Evolutionary conservation across 176 grass and related monocot genomes (phyloP).

Genomic region (Phragmites australis): DNA sequence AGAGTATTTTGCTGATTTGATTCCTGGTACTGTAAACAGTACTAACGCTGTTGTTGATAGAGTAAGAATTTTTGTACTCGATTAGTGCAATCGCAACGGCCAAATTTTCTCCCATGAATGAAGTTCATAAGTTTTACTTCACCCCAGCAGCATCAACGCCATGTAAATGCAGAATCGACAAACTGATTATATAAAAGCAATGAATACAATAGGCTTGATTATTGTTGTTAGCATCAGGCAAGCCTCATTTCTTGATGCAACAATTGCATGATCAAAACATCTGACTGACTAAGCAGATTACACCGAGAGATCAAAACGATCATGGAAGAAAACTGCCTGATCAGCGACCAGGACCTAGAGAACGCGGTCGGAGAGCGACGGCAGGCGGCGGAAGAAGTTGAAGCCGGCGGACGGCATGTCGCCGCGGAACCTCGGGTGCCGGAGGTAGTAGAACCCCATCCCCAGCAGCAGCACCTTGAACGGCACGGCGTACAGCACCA

Average conservation of each 20-base stretch:
- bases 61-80: not conserved
- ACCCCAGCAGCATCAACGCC: not conserved
- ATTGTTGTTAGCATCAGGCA: constrained; percentile 21
- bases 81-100: not conserved
- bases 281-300: constrained; percentile 8
- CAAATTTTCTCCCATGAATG: not conserved
- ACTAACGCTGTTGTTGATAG: not conserved
- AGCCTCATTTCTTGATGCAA: constrained; percentile 42
- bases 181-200: constrained; percentile 27
- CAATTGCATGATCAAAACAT: constrained; percentile 36
- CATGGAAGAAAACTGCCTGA: constrained; percentile 20
- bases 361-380: constrained; percentile 76
- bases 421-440: constrained; percentile 87
- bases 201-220: constrained; percentile 39
- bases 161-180: not conserved
- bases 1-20: not conserved
- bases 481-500: constrained; percentile 75
- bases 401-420: constrained; percentile 88
- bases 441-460: constrained; percentile 82
- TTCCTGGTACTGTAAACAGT: not conserved
- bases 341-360: constrained; percentile 48
- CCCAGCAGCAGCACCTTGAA: constrained; percentile 69
- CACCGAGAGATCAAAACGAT: constrained; percentile 2
- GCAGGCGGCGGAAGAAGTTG: constrained; percentile 95
- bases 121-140: not conserved